Evolutionary conservation across 2,329 filamentous ascomycete genomes (phyloP).

Genomic region (Fusarium newnesense): DNA sequence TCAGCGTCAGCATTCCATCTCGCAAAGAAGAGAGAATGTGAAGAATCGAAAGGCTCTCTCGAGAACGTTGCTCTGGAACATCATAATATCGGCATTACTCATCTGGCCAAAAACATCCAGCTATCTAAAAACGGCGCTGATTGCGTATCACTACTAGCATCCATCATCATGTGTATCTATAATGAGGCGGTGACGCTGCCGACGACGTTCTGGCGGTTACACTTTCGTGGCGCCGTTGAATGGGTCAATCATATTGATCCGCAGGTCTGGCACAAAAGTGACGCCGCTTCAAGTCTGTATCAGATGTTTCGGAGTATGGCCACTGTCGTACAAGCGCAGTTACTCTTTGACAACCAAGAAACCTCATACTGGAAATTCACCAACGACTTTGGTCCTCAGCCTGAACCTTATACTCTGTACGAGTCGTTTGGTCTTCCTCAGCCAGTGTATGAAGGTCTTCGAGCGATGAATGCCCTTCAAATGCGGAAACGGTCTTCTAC

Average conservation of each 20-base stretch:
- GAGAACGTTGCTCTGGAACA: constrained; percentile 41
- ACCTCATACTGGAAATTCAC: constrained; percentile 33
- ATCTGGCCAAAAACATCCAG: constrained; percentile 39
- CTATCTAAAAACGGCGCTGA: constrained; percentile 36
- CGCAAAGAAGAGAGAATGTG: constrained; percentile 14
- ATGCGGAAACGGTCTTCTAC: constrained; percentile 23
- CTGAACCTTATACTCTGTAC: constrained; percentile 34
- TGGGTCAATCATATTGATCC: constrained; percentile 44
- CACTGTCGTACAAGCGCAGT: constrained; percentile 34
- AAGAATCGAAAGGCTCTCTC: constrained; percentile 23
- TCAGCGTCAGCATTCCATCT: constrained; percentile 39
- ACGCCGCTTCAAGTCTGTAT: constrained; percentile 36
- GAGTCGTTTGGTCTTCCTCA: constrained; percentile 36
- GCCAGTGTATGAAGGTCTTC: constrained; percentile 34
- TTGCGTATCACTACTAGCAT: constrained; percentile 35
- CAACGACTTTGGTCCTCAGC: constrained; percentile 35
- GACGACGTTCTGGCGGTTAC: constrained; percentile 37
- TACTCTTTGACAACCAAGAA: constrained; percentile 32
- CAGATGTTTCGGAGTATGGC: constrained; percentile 43
- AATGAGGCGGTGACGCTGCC: constrained; percentile 42
- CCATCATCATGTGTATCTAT: constrained; percentile 38
- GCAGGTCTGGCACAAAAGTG: constrained; percentile 37
- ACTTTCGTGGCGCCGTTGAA: constrained; percentile 40
- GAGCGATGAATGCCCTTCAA: constrained; percentile 33
- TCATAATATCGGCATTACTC: constrained; percentile 41